These are phyloP conservation scores for Pulveroboletus sp. DNA, from an alignment of 768 basidiomycete genomes.

Conservation along the genomic window DNA sequence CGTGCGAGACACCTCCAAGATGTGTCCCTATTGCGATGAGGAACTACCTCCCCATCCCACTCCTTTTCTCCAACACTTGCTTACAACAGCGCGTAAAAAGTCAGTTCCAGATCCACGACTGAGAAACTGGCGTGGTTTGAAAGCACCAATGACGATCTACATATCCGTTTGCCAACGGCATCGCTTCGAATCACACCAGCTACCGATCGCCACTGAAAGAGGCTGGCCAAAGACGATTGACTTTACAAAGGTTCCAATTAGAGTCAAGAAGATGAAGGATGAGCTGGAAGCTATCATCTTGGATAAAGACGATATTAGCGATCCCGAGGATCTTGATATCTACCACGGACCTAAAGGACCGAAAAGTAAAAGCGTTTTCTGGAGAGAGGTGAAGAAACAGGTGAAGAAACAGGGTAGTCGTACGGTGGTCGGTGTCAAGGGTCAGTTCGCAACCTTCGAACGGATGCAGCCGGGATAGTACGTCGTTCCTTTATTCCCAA, in stretches of 20 bases:
- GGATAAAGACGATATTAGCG: conserved; percentile 33
- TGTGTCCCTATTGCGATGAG: conserved; percentile 82
- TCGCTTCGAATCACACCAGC: conserved; percentile 65
- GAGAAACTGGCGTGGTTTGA: conserved; percentile 62
- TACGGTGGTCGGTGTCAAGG: conserved; percentile 60
- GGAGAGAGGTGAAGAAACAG: conserved; percentile 60
- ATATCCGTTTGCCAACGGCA: conserved; percentile 73
- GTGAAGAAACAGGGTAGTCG: conserved; percentile 62
- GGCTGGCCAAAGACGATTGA: conserved; percentile 79
- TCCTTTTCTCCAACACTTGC: conserved; percentile 48
- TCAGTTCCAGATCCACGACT: conserved; percentile 61
- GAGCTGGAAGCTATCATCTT: conserved; percentile 48
- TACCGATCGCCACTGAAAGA: conserved; percentile 63
- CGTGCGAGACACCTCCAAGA: conserved; percentile 53
- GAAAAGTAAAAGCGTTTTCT: conserved; percentile 54
- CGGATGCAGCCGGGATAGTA: conserved; percentile 89
- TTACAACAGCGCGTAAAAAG: conserved; percentile 47
- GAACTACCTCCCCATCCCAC: conserved; percentile 61
- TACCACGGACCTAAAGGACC: conserved; percentile 15
- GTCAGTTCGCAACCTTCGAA: conserved; percentile 75
- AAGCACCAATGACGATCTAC: conserved; percentile 47
- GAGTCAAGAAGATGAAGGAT: conserved; percentile 49
- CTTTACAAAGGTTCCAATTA: conserved; percentile 48
- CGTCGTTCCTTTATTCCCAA: conserved; percentile 29
- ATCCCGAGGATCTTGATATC: conserved; percentile 13